Evolutionary conservation across 345 rosid species (phyloP).

Genomic region (Rhodamnia argentea): DNA sequence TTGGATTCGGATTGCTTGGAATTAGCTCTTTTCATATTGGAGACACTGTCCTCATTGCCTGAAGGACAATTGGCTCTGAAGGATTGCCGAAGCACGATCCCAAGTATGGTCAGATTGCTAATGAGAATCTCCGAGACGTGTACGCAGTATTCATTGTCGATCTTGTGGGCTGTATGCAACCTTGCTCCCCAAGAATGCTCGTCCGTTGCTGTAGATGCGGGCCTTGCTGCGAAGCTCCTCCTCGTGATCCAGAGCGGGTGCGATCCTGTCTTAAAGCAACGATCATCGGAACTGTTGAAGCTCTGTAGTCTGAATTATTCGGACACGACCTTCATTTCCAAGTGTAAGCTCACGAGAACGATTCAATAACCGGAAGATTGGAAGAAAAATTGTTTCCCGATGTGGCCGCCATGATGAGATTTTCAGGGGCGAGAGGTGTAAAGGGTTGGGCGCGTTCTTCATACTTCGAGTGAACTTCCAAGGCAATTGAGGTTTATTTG

Average conservation of each 20-base stretch:
- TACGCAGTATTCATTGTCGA: constrained; percentile 8
- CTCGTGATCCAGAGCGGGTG: constrained; percentile 13
- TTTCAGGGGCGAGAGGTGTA: not conserved
- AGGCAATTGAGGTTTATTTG: not conserved
- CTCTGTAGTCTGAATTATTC: constrained; percentile 12
- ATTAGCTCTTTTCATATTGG: constrained; percentile 8
- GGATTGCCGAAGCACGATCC: constrained; percentile 7
- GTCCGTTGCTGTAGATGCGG: not conserved
- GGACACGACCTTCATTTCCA: constrained; percentile 6
- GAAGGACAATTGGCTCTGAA: constrained; percentile 7
- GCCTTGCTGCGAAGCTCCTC: constrained; percentile 10
- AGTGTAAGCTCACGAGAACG: constrained; percentile 16
- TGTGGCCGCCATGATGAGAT: not conserved
- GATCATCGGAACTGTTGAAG: constrained; percentile 8
- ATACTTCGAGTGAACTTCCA: not conserved
- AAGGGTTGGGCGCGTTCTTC: not conserved
- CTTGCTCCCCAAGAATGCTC: constrained; percentile 10
- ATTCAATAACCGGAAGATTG: constrained; percentile 1
- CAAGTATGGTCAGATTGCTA: constrained; percentile 10
- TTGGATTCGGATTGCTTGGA: constrained; percentile 11
- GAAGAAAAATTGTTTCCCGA: not conserved
- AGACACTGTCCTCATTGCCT: constrained; percentile 1
- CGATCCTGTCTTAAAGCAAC: constrained; percentile 6
- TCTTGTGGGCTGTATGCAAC: constrained; percentile 9
- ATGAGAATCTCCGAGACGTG: constrained; percentile 10